Conservation (phyloP, 2,329 filamentous ascomycete species). For the Lachnellula arida region DNA sequence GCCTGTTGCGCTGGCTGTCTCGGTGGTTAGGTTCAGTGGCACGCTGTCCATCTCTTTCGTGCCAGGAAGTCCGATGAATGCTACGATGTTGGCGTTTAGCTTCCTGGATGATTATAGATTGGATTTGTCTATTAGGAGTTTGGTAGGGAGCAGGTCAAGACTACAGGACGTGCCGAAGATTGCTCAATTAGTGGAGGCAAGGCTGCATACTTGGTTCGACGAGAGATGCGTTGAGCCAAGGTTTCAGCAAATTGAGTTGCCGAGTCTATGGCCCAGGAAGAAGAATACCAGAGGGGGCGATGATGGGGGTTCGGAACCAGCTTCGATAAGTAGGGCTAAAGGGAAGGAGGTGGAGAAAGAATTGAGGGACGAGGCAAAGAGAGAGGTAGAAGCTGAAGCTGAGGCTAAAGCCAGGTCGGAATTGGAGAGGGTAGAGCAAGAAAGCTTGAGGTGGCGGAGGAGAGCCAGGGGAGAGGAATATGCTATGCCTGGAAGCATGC, state of each 20-base stretch:
- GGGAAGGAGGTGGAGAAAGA: conserved; percentile 50
- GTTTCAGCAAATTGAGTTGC: conserved; percentile 81
- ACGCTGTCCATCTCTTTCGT: conserved; percentile 92
- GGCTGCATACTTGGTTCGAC: conserved; percentile 83
- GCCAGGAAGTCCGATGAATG: conserved; percentile 62
- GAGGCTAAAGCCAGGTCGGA: conserved; percentile 35
- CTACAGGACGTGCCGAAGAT: conserved; percentile 87
- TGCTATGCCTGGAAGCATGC: conserved; percentile 35
- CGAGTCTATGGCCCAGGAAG: conserved; percentile 78
- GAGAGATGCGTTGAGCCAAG: conserved; percentile 80
- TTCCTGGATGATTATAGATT: conserved; percentile 86
- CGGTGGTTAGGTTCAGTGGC: conserved; percentile 88
- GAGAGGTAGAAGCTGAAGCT: conserved; percentile 44
- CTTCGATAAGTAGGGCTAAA: conserved; percentile 49
- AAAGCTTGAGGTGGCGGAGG: conserved; percentile 30
- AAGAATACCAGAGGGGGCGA: conserved; percentile 75
- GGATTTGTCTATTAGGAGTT: conserved; percentile 74
- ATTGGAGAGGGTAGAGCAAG: conserved; percentile 27
- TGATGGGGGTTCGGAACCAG: conserved; percentile 36
- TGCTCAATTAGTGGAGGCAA: conserved; percentile 73
- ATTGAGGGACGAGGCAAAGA: conserved; percentile 46
- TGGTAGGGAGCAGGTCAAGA: conserved; percentile 73
- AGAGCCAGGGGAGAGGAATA: conserved; percentile 32
- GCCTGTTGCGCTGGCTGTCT: conserved; percentile 86
- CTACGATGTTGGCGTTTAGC: conserved; percentile 88